phyloP scores from a whole-genome alignment of 106 monocot species.

The Acorus gramineus region DNA sequence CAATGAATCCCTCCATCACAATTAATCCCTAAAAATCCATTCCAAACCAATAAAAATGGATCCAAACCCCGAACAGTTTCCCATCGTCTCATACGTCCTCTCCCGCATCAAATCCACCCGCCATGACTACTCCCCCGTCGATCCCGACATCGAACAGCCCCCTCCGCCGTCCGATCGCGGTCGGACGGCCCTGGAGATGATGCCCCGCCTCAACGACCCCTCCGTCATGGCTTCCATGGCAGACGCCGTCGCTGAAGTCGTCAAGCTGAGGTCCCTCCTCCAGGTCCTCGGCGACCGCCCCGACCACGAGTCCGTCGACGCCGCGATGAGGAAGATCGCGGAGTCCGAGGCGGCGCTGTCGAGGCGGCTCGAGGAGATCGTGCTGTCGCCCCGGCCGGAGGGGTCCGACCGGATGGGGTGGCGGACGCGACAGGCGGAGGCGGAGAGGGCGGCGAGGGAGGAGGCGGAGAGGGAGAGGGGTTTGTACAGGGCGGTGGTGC shows the following conservation, averaged over 20 bases:
- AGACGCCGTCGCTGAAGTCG: constrained; percentile 35
- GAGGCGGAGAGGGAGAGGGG: constrained; percentile 20
- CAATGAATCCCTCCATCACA: no score
- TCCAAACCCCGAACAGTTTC: no score
- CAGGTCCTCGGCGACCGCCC: constrained; percentile 31
- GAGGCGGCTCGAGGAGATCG: constrained; percentile 4
- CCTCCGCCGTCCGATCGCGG: no score
- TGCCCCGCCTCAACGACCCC: constrained; percentile 40
- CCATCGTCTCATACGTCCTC: no score
- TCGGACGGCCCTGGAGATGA: neutral
- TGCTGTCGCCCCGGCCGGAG: neutral
- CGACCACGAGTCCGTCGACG: constrained; percentile 54
- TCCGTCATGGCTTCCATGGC: constrained; percentile 39
- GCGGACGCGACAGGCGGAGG: constrained; percentile 5
- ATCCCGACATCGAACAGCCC: no score
- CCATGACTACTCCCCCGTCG: no score
- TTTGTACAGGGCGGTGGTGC: constrained; percentile 41
- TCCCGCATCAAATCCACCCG: no score
- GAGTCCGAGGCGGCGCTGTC: constrained; percentile 16
- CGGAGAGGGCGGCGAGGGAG: neutral
- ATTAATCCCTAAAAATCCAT: no score
- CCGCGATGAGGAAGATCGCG: constrained; percentile 21
- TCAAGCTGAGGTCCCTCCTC: constrained; percentile 36
- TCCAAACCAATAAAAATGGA: no score
- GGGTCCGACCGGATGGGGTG: constrained; percentile 2